Conservation (phyloP, 2,329 filamentous ascomycete genomes). For the Sarocladiaceae sp. region DNA sequence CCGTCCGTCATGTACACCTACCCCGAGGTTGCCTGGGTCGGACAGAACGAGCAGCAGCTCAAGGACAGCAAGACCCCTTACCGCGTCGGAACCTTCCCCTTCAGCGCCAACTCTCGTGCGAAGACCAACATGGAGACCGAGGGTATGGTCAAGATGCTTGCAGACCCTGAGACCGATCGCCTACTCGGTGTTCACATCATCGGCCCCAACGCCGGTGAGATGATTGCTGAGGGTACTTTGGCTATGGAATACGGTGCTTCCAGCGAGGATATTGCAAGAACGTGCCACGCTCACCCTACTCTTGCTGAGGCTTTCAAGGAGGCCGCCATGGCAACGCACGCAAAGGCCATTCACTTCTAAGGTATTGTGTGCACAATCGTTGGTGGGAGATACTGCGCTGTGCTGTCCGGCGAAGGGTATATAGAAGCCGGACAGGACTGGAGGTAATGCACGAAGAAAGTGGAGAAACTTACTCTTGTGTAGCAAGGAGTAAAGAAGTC, state of each 20-base stretch:
- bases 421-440: slow-evolving; percentile 1
- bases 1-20: slow-evolving; percentile 99
- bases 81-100: slow-evolving; percentile 91
- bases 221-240: slow-evolving; percentile 96
- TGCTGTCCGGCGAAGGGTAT: slow-evolving; percentile 3
- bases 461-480: not conserved
- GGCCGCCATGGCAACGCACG: slow-evolving; percentile 95
- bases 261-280: slow-evolving; percentile 90
- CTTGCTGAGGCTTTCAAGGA: slow-evolving; percentile 98
- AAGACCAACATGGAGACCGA: slow-evolving; percentile 98
- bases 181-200: slow-evolving; percentile 96
- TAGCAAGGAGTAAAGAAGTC: not conserved
- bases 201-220: slow-evolving; percentile 92
- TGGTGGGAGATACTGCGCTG: not conserved
- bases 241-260: slow-evolving; percentile 96
- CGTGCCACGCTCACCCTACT: slow-evolving; percentile 94
- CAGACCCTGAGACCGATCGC: slow-evolving; percentile 93
- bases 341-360: slow-evolving; percentile 94
- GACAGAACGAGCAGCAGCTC: slow-evolving; percentile 93
- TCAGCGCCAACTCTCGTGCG: slow-evolving; percentile 95
- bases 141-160: slow-evolving; percentile 94
- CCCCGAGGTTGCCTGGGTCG: slow-evolving; percentile 97
- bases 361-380: not conserved
- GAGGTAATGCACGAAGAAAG: not conserved
- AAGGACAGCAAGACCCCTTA: slow-evolving; percentile 89